Evolutionary conservation across 2,329 filamentous ascomycete species (phyloP), one percentile per base, ranked within the genome.

Genomic region (Colletotrichum spinosum): DNA sequence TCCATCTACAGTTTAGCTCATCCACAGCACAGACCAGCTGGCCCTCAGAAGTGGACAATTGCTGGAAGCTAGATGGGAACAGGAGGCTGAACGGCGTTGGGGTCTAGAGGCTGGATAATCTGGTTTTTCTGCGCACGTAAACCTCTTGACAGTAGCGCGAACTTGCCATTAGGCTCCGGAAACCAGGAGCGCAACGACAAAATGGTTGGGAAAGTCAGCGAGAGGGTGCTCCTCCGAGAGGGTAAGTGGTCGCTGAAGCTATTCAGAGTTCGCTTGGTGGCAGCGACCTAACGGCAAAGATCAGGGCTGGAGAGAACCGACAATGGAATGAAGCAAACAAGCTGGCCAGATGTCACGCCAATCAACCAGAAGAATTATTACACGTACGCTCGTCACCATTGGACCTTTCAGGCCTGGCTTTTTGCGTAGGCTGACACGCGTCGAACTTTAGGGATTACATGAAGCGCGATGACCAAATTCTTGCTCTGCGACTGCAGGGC

Each of bases 331-430:
- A 96, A 94, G 75, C 88, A 96, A 75, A 92, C 94, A 52, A 97
- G 87, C 77, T 99, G 96, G 95, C 95, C 96, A 9, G 91, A 96
- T 74, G 90, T 97, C 63, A 86, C 88, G 48, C 93, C 96, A 73
- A 99, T 99, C 80, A 99, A 99, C 77, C 96, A 99, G 79, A 99
- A 99, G 83, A 99, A 99, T 79, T 99, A 99, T 79, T 97, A 97
- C 78, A 97, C 94, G 93, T 96, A 85, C 67, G 89, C 38, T 8
- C 4, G 7, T 17, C 8, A 33, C 13, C 2, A 13, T 6, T 34
- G 6, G 34, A 12, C 33, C 8, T 13, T 8, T 11, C 4, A 15
- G 7, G 2, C 15, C 11, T 15, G 12, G 9, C 10, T 15, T 48
- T 66, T 60, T 62, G 37, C 25, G 25, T 25, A 59, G 67, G 59